Base-by-base conservation (phyloP, 2,329 filamentous ascomycete species). In the Fusarium zealandicum region DNA sequence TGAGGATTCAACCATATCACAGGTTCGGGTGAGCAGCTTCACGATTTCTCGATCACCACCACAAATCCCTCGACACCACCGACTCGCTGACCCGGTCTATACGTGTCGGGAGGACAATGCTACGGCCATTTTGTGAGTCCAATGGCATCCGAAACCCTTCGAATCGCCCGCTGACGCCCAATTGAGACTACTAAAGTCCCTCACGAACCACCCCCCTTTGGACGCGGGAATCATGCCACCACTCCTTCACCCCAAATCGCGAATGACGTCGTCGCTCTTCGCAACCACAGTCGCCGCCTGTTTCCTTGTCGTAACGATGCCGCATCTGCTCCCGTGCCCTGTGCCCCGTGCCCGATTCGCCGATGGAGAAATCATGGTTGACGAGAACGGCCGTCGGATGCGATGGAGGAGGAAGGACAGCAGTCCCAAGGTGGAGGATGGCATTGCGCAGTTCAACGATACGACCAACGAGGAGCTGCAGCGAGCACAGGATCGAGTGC, bases 241-340 rank as follows among this genome's bases (percentile, higher is more conserved):
- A 57, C 89, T 93, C 76, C 87, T 99, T 35, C 95, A 99, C 75
- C 95, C 95, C 28, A 88, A 93, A 74, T 98, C 93, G 65, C 88
- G 91, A 68, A 90, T 92, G 78, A 99, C 95, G 67, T 93, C 90
- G 51, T 95, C 92, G 38, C 88, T 99, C 56, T 99, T 99, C 78
- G 92, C 92, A 43, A 91, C 90, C n/a, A 98, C 93, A 1, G 84
- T 98, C 48, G 82, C 90, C 59, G 87, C 92, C 27, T 95, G 90
- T 65, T 96, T 99, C 74, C 83, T 96, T 60, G 93, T 99, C 58
- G 95, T 99, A 46, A 91, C 86, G 25, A 80, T 96, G 37, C 95
- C 95, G 17, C 95, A 99, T 73, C 72, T 96, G 25, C 84, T 99
- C 14, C 95, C 95, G 2, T 99, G 95, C 72, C 95, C 95, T 1